These are phyloP conservation scores for Nectriaceae sp. DNA, from an alignment of 2,329 filamentous ascomycete species.

Conservation along the genomic window DNA sequence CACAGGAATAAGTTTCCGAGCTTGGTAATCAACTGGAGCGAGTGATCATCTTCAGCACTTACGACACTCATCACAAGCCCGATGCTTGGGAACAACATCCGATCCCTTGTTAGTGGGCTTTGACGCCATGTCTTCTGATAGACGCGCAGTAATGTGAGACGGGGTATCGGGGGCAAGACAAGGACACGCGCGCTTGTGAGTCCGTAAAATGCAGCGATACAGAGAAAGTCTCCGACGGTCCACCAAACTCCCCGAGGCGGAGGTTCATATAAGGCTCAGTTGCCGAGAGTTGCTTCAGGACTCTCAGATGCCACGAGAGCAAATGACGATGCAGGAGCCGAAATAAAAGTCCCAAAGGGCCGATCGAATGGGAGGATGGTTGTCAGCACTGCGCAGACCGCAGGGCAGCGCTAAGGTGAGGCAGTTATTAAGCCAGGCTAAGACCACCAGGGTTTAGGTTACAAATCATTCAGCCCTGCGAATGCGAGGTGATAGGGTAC, in stretches of 20 bases:
- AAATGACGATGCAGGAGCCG: neutral
- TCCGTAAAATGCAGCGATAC: neutral
- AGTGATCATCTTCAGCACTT: slow-evolving; percentile 34
- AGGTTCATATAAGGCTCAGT: slow-evolving; percentile 13
- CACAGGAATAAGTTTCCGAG: slow-evolving; percentile 31
- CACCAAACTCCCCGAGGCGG: slow-evolving; percentile 6
- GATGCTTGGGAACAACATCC: slow-evolving; percentile 48
- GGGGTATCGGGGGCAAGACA: neutral
- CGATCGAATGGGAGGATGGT: neutral
- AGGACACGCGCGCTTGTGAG: neutral
- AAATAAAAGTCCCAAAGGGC: neutral
- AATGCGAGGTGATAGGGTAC: neutral
- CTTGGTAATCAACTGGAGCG: slow-evolving; percentile 3
- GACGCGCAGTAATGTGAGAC: neutral
- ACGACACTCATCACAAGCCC: slow-evolving; percentile 70
- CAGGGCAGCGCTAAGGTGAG: neutral
- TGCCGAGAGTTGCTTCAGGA: neutral
- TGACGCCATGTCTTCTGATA: slow-evolving; percentile 21
- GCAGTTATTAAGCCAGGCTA: neutral
- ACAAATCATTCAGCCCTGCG: neutral
- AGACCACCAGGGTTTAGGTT: neutral
- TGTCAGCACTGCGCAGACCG: neutral
- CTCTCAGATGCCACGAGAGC: neutral
- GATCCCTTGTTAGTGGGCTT: slow-evolving; percentile 8
- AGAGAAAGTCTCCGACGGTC: slow-evolving; percentile 6